A percentile compares a stretch with the other conserved stretches of the same genome.
These are phyloP conservation scores for Trichophyton benhamiae DNA, from an alignment of 2,329 filamentous ascomycete species.

Conservation along the genomic window DNA sequence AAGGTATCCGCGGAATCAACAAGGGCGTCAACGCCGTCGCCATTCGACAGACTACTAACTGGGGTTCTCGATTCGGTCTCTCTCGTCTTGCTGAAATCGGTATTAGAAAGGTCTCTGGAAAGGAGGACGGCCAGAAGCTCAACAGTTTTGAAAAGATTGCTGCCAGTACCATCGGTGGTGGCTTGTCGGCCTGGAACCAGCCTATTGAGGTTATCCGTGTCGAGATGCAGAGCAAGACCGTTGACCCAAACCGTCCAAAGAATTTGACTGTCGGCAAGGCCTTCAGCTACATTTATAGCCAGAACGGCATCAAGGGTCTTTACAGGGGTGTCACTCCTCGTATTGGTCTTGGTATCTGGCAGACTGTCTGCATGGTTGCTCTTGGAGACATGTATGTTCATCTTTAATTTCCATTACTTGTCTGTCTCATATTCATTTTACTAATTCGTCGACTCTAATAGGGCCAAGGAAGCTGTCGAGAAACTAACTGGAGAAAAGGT, in stretches of 20 bases:
- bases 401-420: neutral
- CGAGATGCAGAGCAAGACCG: constrained; percentile 99
- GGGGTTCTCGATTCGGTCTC: constrained; percentile 91
- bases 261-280: constrained; percentile 93
- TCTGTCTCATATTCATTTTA: constrained; percentile 20
- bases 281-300: constrained; percentile 72
- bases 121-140: constrained; percentile 69
- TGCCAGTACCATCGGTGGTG: constrained; percentile 78
- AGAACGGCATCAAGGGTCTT: constrained; percentile 79
- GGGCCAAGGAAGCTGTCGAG: constrained; percentile 54
- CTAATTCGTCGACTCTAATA: constrained; percentile 24
- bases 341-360: constrained; percentile 93
- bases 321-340: constrained; percentile 92
- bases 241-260: constrained; percentile 94
- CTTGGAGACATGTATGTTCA: constrained; percentile 83
- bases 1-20: constrained; percentile 94
- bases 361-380: constrained; percentile 99
- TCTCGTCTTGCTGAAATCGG: constrained; percentile 80
- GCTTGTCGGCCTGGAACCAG: constrained; percentile 96
- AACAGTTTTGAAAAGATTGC: constrained; percentile 73
- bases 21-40: constrained; percentile 97
- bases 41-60: constrained; percentile 98
- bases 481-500: constrained; percentile 52
- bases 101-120: constrained; percentile 66
- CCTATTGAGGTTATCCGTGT: constrained; percentile 99